These are phyloP conservation scores for Rubia balearica DNA, from an alignment of 305 asterid species.

Conservation along the genomic window DNA sequence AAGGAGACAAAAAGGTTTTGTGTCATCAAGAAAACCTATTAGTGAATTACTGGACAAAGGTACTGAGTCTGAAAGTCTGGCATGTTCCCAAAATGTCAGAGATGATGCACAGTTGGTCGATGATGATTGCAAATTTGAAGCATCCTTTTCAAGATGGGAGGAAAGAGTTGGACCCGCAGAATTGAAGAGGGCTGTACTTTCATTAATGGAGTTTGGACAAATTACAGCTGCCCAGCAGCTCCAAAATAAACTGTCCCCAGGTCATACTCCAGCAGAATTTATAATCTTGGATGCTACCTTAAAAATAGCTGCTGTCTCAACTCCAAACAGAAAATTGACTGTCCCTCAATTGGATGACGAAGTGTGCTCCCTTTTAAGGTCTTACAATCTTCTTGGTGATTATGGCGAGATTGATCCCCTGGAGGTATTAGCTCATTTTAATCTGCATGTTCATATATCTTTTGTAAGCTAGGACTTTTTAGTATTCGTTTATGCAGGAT, in stretches of 20 bases:
- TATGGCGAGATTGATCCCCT: constrained; percentile 63
- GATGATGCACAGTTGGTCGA: constrained; percentile 55
- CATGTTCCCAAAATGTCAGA: constrained; percentile 31
- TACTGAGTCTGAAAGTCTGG: constrained; percentile 45
- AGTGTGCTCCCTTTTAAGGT: constrained; percentile 43
- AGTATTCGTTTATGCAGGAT: neutral
- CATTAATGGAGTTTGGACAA: constrained; percentile 94
- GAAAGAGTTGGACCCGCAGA: constrained; percentile 91
- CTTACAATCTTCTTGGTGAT: constrained; percentile 44
- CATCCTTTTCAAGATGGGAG: constrained; percentile 82
- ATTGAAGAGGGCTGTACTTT: constrained; percentile 83
- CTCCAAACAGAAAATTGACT: constrained; percentile 49
- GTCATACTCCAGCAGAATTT: constrained; percentile 64
- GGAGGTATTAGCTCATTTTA: constrained; percentile 39
- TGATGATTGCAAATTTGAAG: constrained; percentile 58
- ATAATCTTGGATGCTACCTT: constrained; percentile 63
- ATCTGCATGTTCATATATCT: neutral
- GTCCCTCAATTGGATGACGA: constrained; percentile 54
- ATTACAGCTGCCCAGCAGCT: constrained; percentile 83
- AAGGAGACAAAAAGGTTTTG: constrained; percentile 77
- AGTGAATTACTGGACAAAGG: constrained; percentile 49
- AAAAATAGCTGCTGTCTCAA: constrained; percentile 75
- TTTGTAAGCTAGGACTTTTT: neutral
- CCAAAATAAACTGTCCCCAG: constrained; percentile 82
- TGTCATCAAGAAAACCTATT: constrained; percentile 58